phyloP scores from a whole-genome alignment of 176 grass and related monocot species.

The Triticum turgidum region DNA sequence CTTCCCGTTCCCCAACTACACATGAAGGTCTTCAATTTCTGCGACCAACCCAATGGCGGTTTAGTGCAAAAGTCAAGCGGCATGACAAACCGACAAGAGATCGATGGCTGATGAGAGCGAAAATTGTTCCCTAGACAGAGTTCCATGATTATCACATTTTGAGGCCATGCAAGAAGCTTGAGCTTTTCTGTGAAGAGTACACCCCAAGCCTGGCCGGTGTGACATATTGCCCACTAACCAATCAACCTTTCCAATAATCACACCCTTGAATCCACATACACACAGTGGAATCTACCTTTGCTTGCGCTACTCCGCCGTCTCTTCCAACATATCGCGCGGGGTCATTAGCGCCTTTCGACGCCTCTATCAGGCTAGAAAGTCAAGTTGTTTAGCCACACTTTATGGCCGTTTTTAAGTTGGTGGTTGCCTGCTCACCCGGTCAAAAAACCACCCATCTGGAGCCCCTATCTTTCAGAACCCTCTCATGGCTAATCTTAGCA shows the following conservation, averaged over 20 bases:
- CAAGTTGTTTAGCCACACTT: slow-evolving; percentile 29
- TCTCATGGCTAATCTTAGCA: slow-evolving; percentile 41
- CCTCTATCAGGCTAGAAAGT: slow-evolving; percentile 25
- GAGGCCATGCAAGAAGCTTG: slow-evolving; percentile 10
- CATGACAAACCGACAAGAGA: not conserved
- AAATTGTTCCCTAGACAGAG: not conserved
- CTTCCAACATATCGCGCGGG: not conserved
- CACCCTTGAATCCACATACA: slow-evolving; percentile 19
- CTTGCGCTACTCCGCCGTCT: slow-evolving; percentile 9
- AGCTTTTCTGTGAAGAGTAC: slow-evolving; percentile 25
- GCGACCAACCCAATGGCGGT: not conserved
- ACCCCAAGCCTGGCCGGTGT: slow-evolving; percentile 27
- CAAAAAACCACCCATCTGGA: slow-evolving; percentile 3
- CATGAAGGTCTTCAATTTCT: not conserved
- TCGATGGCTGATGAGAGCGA: not conserved
- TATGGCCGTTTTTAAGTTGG: slow-evolving; percentile 33
- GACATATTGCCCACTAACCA: slow-evolving; percentile 43
- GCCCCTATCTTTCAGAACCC: not conserved
- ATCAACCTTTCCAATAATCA: slow-evolving; percentile 36
- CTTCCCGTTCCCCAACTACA: not conserved
- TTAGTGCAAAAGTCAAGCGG: slow-evolving; percentile 12
- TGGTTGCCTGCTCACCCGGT: slow-evolving; percentile 29
- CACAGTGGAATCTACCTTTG: slow-evolving; percentile 9
- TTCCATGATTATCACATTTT: slow-evolving; percentile 29
- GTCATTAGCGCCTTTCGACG: slow-evolving; percentile 5